A percentile compares a stretch with the other conserved stretches of the same genome.
Evolutionary conservation across 208 protist species (phyloP).

Genomic region (Porcisia hertigi): DNA sequence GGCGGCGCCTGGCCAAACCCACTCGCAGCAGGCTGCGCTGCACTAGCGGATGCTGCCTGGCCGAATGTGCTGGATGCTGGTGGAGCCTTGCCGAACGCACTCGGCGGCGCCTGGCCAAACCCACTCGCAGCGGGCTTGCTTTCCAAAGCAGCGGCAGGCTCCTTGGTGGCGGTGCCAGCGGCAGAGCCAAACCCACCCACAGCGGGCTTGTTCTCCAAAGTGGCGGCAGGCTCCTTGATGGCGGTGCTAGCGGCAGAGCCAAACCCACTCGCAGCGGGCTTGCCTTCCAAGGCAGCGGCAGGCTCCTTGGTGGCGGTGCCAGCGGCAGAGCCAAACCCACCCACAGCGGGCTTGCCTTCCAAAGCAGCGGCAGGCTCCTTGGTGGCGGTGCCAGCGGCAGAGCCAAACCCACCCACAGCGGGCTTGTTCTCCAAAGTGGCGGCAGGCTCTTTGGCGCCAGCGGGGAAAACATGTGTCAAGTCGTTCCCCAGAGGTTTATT

Average conservation of each 20-base stretch:
- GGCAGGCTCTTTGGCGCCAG: neutral
- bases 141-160: neutral
- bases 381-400: neutral
- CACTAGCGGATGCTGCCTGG: neutral
- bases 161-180: neutral
- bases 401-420: neutral
- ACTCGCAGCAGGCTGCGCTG: neutral
- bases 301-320: neutral
- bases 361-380: neutral
- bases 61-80: neutral
- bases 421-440: neutral
- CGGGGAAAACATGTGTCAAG: neutral
- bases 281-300: neutral
- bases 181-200: too few relatives aligned
- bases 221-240: too few relatives aligned
- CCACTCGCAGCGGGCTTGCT: neutral
- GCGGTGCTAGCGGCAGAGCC: too few relatives aligned
- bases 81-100: conserved; percentile 8
- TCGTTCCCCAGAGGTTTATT: neutral
- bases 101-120: conserved; percentile 10
- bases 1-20: too few relatives aligned
- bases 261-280: too few relatives aligned
- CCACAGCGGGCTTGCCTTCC: too few relatives aligned
- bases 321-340: too few relatives aligned
- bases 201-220: conserved; percentile 15